These are phyloP conservation scores for Tetragonia tetragonoides DNA, from an alignment of 148 eudicot genomes.

Conservation along the genomic window DNA sequence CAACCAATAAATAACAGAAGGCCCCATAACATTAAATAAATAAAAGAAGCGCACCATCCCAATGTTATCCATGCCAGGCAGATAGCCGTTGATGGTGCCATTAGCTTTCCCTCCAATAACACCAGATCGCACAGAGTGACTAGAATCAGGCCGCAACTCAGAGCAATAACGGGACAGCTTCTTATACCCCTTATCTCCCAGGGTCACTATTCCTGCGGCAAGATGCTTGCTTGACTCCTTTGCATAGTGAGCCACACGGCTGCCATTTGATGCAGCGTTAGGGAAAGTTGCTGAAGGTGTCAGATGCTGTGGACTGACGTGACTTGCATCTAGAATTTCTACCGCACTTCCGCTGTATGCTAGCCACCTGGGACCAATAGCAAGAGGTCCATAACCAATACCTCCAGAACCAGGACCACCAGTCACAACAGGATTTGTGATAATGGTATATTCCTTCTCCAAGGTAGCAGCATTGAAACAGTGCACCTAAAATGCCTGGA, in stretches of 20 bases:
- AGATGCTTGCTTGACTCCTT: conserved; percentile 86
- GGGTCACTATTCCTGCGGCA: conserved; percentile 76
- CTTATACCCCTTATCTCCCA: conserved; percentile 78
- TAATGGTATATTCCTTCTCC: conserved; percentile 66
- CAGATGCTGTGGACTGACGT: conserved; percentile 64
- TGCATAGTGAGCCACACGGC: conserved; percentile 74
- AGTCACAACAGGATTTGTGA: conserved; percentile 65
- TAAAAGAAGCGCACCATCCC: conserved; percentile 61
- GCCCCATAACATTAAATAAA: not conserved
- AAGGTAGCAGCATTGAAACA: conserved; percentile 79
- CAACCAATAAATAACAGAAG: not conserved
- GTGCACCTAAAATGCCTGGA: conserved; percentile 51
- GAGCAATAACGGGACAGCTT: conserved; percentile 73
- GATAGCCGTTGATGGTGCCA: conserved; percentile 45
- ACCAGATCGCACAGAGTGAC: conserved; percentile 37
- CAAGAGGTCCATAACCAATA: conserved; percentile 81
- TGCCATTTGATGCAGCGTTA: conserved; percentile 53
- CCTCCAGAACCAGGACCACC: conserved; percentile 46
- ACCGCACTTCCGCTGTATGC: conserved; percentile 78
- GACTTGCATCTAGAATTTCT: conserved; percentile 42
- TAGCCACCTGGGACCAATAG: conserved; percentile 90
- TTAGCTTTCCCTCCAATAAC: conserved; percentile 42
- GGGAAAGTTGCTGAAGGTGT: conserved; percentile 45
- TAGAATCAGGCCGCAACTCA: conserved; percentile 62
- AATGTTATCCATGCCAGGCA: conserved; percentile 48